Evolutionary conservation across 1,139 yeast species (phyloP).

Genomic region (Pichia cactophila): DNA sequence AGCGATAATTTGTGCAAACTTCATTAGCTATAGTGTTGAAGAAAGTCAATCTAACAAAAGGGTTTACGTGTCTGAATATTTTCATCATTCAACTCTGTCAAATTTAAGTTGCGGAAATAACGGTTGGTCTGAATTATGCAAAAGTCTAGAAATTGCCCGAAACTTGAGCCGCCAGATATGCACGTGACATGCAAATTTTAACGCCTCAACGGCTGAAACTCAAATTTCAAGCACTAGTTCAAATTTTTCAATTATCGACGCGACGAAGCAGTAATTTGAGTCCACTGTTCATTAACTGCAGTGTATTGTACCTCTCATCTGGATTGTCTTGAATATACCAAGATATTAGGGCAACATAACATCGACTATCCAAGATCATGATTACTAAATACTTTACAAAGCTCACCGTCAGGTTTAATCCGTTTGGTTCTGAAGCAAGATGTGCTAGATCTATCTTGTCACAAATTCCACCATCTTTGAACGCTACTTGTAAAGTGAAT

Average conservation of each 20-base stretch:
- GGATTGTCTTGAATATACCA: too few relatives aligned
- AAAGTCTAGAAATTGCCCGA: too few relatives aligned
- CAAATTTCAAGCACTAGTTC: too few relatives aligned
- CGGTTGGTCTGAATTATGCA: not conserved
- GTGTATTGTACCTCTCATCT: too few relatives aligned
- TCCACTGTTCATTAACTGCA: too few relatives aligned
- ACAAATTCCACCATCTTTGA: conserved; percentile 66
- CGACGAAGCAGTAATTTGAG: not conserved
- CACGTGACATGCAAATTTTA: too few relatives aligned
- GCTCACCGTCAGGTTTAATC: conserved; percentile 73
- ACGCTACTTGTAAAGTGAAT: conserved; percentile 43
- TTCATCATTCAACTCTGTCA: too few relatives aligned
- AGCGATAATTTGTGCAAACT: not conserved
- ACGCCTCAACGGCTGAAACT: too few relatives aligned
- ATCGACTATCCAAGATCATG: conserved; percentile 36
- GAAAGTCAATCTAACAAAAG: too few relatives aligned
- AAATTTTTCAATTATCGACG: not conserved
- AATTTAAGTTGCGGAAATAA: not conserved
- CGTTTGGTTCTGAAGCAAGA: conserved; percentile 67
- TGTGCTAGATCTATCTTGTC: conserved; percentile 76
- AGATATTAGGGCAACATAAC: not conserved
- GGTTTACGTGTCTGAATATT: too few relatives aligned
- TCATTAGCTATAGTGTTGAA: not conserved
- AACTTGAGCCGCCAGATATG: too few relatives aligned
- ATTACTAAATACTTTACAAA: conserved; percentile 78